A percentile compares a stretch with the other conserved stretches of the same genome.
Conservation (phyloP, 2,329 filamentous ascomycete species). For the Trichoderma endophyticum region DNA sequence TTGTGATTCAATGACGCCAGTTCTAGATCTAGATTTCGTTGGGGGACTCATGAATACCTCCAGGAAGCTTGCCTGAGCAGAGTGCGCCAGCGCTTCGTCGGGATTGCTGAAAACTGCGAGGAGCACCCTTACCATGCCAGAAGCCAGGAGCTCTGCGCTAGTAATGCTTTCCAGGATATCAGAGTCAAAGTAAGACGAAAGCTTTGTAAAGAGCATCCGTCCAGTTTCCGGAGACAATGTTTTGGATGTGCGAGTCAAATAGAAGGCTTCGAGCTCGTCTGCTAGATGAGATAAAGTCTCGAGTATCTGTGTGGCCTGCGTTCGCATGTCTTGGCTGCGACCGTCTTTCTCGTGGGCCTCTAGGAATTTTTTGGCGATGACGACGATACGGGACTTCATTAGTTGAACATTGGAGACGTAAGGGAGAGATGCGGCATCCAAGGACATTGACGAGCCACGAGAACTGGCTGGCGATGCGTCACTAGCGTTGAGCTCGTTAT, state of each 20-base stretch:
- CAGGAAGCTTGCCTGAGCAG: conserved; percentile 79
- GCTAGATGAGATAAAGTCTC: conserved; percentile 69
- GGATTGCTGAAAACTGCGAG: conserved; percentile 77
- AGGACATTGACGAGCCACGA: conserved; percentile 62
- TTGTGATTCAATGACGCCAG: conserved; percentile 63
- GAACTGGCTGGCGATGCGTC: conserved; percentile 65
- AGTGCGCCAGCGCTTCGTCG: conserved; percentile 56
- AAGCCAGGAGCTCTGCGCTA: conserved; percentile 88
- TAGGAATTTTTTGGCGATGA: conserved; percentile 78
- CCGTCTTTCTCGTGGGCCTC: conserved; percentile 77
- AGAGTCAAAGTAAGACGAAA: conserved; percentile 82
- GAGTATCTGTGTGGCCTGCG: conserved; percentile 75
- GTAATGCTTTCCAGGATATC: conserved; percentile 91
- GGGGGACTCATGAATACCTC: conserved; percentile 85
- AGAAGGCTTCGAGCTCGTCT: conserved; percentile 67
- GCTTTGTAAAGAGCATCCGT: conserved; percentile 64
- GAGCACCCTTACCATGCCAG: conserved; percentile 80
- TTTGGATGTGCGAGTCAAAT: conserved; percentile 53
- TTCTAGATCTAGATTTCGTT: conserved; percentile 63
- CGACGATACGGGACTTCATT: conserved; percentile 64
- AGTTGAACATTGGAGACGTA: conserved; percentile 50
- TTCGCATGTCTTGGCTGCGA: conserved; percentile 67
- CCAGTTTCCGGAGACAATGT: conserved; percentile 51
- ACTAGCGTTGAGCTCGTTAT: conserved; percentile 49
- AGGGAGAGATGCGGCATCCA: conserved; percentile 52